Evolutionary conservation across 139 green algal species (phyloP).

Genomic region (Closterium sp.): DNA sequence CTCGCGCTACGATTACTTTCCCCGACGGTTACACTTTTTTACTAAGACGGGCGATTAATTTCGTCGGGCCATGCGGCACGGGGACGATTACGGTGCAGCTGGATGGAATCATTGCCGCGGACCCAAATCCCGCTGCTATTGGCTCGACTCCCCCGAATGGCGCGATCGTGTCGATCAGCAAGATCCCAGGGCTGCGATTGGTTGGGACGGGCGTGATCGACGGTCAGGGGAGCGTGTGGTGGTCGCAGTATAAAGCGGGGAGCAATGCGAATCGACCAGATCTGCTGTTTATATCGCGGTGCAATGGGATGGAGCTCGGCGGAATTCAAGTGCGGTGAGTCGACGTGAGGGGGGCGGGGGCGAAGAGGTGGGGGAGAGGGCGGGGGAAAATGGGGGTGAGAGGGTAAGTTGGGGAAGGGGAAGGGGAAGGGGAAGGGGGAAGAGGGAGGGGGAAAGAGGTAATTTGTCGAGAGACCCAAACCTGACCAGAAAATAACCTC

Average conservation of each 20-base stretch:
- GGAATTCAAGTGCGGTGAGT: not conserved
- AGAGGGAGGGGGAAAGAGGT: no score
- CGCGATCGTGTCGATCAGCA: not conserved
- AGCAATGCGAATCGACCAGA: not conserved
- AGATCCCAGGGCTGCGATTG: not conserved
- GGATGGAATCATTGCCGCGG: not conserved
- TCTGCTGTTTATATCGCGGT: not conserved
- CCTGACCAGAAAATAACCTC: no score
- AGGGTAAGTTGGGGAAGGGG: no score
- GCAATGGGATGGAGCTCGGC: not conserved
- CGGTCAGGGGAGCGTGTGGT: not conserved
- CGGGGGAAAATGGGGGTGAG: no score
- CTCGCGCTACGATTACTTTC: not conserved
- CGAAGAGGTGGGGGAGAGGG: no score
- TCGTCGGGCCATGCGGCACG: not conserved
- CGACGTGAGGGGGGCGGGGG: no score
- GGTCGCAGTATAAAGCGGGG: not conserved
- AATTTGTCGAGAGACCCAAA: no score
- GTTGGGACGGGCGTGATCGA: not conserved
- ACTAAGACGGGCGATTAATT: not conserved
- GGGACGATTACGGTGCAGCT: not conserved
- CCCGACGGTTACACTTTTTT: not conserved
- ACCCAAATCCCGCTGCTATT: not conserved
- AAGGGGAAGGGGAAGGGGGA: no score
- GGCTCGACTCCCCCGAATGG: not conserved